A percentile compares a stretch with the other conserved stretches of the same genome.
Evolutionary conservation across 371 early-diverging fungal species (phyloP).

Genomic region (Rhizomucor pusillus): DNA sequence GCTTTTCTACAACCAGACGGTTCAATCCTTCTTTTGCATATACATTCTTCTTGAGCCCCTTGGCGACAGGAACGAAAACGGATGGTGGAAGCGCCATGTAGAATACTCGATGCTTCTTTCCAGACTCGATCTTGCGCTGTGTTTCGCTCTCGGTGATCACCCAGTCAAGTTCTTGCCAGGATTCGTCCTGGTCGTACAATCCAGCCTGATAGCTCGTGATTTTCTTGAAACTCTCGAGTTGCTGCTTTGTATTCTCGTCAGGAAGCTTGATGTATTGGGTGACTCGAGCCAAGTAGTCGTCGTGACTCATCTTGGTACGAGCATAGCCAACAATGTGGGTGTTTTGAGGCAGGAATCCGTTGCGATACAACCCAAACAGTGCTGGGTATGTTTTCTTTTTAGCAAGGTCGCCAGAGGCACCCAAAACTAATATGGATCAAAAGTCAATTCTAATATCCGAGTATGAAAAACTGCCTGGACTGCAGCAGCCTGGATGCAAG

Average conservation of each 20-base stretch:
- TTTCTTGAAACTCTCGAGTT: slow-evolving; percentile 69
- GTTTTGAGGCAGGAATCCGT: slow-evolving; percentile 72
- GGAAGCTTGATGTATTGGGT: slow-evolving; percentile 72
- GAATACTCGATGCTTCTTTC: slow-evolving; percentile 59
- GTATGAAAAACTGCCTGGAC: too few relatives aligned
- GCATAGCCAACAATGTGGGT: slow-evolving; percentile 93
- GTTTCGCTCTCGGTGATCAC: slow-evolving; percentile 54
- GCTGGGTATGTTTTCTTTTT: slow-evolving; percentile 99
- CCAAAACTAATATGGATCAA: slow-evolving; percentile 56
- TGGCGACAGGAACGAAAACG: slow-evolving; percentile 86
- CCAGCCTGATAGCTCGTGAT: slow-evolving; percentile 87
- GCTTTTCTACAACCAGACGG: slow-evolving; percentile 95
- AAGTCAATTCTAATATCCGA: background rate
- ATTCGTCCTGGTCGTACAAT: slow-evolving; percentile 81
- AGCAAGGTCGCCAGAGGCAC: slow-evolving; percentile 91
- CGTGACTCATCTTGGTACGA: slow-evolving; percentile 77
- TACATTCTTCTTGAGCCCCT: slow-evolving; percentile 69
- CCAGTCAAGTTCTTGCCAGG: slow-evolving; percentile 66
- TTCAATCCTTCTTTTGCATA: slow-evolving; percentile 64
- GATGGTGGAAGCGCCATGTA: slow-evolving; percentile 98
- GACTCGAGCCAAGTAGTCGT: slow-evolving; percentile 80
- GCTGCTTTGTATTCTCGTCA: slow-evolving; percentile 8
- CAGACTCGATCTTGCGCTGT: slow-evolving; percentile 19
- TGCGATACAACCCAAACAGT: slow-evolving; percentile 79
- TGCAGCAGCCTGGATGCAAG: too few relatives aligned